Evolutionary conservation across 352 stramenopile species (phyloP), one percentile per base, ranked within the genome.

Genomic region (Salisapilia sapeloensis): DNA sequence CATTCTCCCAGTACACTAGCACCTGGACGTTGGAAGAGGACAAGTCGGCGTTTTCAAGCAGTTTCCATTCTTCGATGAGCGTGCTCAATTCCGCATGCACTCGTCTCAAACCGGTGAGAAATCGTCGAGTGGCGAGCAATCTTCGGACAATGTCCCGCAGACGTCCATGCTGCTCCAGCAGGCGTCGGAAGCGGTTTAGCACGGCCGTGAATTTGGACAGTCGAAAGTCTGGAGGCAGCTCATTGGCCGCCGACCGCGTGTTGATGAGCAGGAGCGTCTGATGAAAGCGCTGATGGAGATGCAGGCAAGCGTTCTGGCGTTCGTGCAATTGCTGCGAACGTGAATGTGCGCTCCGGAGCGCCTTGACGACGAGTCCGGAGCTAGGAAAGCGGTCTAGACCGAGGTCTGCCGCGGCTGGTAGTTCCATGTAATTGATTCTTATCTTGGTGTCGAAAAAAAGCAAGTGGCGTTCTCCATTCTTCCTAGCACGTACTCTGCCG

Each of bases 1-100:
- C 48, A 25, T 78, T 60, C 24, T 48, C 38, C 29, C 69, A 61
- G 56, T 57, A 75, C 16, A 46, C 44, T 20, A 71, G 43, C 24
- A 67, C 28, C 6, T 46, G 17, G 29, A 53, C 65, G 0, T 31
- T 38, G 3, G 43, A 22, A 16, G 48, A 60, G 11, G 51, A 46
- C 8, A n/a, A n/a, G n/a, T n/a, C n/a, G n/a, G n/a, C n/a, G n/a
- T n/a, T n/a, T n/a, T n/a, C n/a, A n/a, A n/a, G n/a, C n/a, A 71
- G 34, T 3, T 41, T 26, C 22, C 42, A 50, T n/a, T 49, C 35
- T 11, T 42, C 33, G 12, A 71, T 24, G 10, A 75, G 16, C 10
- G 38, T 37, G 21, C 55, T 66, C 5, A 75, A 28, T n/a, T 67
- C 54, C 6, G 48, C 33, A 33, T 75, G 54, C 15, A 69, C 44